Evolutionary conservation across 2,329 filamentous ascomycete genomes (phyloP), one percentile per base, ranked within the genome.

Genomic region (Chaetothyriales sp.): DNA sequence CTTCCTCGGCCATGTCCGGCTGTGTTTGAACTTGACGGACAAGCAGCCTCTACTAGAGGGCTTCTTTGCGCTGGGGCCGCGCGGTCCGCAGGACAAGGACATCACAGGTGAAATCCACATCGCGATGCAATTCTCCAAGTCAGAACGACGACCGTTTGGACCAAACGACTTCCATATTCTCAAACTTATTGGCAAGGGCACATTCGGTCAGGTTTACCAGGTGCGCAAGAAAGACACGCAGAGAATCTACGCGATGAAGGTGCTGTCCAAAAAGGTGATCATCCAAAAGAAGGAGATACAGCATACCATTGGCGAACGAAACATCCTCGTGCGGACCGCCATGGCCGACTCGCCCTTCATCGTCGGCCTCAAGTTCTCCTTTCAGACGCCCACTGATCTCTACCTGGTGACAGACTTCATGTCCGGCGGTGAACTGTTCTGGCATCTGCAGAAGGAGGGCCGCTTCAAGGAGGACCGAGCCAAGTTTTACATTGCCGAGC

Each of bases 351-450:
- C 92, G 15, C 87, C 90, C 0, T 98, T 98, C 64, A 98, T 98
- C 55, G 92, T 98, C 43, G 90, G 90, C 6, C 76, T 98, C 62
- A 98, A 98, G 64, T 98, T 96, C 65, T 96, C 92, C 0, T 98
- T 98, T 73, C 92, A 98, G 67, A 96, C 92, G 0, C 86, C 89
- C 1, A 92, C 89, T 3, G 92, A 98, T 66, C 78, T 98, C 1
- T 96, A 96, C 65, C 76, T 98, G n/a, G 92, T 98, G 12, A 96
- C 92, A 4, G 92, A 96, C 65, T 98, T 95, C 72, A 96, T 98
- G 92, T 98, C 92, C 15, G 92, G 92, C 42, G 92, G 92, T 52
- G 92, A 98, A 68, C 75, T 98, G 1, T 98, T 98, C 69, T 98
- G 92, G 90, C 92, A 98, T 72, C 70, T 98, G 52, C 92, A 98